Conservation (phyloP, 78 protist species). For the Dictyostelium citrinum region DNA sequence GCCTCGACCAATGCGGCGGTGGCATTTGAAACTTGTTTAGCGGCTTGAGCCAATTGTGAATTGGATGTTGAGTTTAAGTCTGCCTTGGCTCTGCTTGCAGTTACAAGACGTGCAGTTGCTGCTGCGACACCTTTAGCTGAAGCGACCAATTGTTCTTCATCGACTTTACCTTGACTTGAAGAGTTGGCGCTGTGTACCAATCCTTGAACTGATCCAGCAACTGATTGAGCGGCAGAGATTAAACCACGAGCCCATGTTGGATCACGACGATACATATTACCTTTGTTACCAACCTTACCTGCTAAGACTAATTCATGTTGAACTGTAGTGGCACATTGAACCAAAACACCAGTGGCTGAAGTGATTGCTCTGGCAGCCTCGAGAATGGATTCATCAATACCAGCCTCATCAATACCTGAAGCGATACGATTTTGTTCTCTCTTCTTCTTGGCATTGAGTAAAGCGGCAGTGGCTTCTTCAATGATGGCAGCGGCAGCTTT, state of each 20-base stretch:
- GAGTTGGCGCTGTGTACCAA: slow-evolving; percentile 74
- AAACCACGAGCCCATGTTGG: slow-evolving; percentile 86
- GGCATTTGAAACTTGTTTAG: slow-evolving; percentile 68
- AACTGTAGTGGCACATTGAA: slow-evolving; percentile 60
- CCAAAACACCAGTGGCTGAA: slow-evolving; percentile 73
- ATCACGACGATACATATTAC: slow-evolving; percentile 72
- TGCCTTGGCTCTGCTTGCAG: slow-evolving; percentile 77
- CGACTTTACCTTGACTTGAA: slow-evolving; percentile 61
- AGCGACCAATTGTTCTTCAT: slow-evolving; percentile 65
- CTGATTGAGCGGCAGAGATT: slow-evolving; percentile 81
- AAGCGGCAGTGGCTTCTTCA: slow-evolving; percentile 74
- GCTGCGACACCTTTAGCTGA: slow-evolving; percentile 83
- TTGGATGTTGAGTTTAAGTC: slow-evolving; percentile 53
- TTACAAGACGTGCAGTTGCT: slow-evolving; percentile 70
- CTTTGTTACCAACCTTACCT: slow-evolving; percentile 41
- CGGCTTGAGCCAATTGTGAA: slow-evolving; percentile 77
- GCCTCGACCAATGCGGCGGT: slow-evolving; percentile 70
- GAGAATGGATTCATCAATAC: slow-evolving; percentile 82
- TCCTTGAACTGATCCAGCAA: slow-evolving; percentile 81
- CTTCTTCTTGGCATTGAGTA: slow-evolving; percentile 71
- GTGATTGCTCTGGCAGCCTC: slow-evolving; percentile 83
- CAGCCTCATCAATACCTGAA: slow-evolving; percentile 67
- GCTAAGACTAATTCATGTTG: slow-evolving; percentile 74
- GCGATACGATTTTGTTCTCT: slow-evolving; percentile 61
- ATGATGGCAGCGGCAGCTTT: slow-evolving; percentile 71